Base-by-base conservation (phyloP, 345 rosid species). In the Aquilaria yunnanensis region DNA sequence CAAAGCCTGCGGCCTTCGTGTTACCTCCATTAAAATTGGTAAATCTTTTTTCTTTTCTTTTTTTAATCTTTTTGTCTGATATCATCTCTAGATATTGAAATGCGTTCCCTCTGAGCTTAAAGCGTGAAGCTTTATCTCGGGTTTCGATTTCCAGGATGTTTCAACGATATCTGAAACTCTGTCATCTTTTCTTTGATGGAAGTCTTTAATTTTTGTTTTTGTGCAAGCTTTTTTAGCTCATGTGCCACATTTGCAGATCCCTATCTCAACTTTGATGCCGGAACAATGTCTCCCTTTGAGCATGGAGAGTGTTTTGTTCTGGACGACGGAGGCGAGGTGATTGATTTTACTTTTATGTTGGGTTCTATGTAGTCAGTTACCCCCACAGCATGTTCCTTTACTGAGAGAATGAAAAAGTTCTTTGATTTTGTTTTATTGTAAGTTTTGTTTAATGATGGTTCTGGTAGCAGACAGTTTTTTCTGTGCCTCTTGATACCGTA, bases 221-320 rank as follows among this genome's bases (percentile, higher is more conserved):
- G 7, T 37, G 7, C 43, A 37, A 9, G 43, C 43, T 2, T 37
- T 37, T 37, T 32, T 56, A 32, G 3, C 34, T 10, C 34, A 10
- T 56, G 5, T 31, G 6, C 32, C 23, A 12, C 43, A 5, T 70
- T 1, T 64, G 72, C 80, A 89, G 96, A 89, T 76, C 96, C 92
- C 73, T 89, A 89, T 67, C 79, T 89, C 63, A 89, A 89, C 51
- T 79, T 86, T 11, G 96, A 89, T 76, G 96, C 92, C 32, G 96
- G 96, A 50, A 89, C 96, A 46, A 89, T 89, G 96, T 86, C 96
- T 56, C 96, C 96, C 58, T 89, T 89, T 69, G 96, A 89, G 80
- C 96, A 89, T 43, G 96, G 92, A 30, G 96, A 89, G 77, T 92
- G 86, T 4, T 89, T 86, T 79, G 96, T 88, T 47, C 66, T 89